Conservation (phyloP, 768 basidiomycete species). For the Collybiopsis confluens region DNA sequence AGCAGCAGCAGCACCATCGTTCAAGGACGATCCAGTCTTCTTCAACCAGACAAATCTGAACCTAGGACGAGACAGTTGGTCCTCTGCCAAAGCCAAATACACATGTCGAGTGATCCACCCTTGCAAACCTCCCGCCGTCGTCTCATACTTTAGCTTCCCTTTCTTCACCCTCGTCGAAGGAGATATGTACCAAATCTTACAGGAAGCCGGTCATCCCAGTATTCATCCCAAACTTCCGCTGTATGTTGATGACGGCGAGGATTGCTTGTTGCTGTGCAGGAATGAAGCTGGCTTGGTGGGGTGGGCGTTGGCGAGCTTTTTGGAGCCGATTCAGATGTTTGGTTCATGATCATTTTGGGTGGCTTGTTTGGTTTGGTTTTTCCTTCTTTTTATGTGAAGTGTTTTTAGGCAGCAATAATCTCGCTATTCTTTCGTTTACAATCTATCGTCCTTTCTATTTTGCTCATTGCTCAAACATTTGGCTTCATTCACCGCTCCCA, state of each 20-base stretch:
- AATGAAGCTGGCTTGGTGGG: constrained; percentile 55
- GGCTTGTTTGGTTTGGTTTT: no score
- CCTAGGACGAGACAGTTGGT: constrained; percentile 28
- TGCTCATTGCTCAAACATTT: no score
- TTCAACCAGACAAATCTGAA: constrained; percentile 1
- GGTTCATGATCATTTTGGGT: constrained; percentile 8
- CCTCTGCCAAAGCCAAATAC: constrained; percentile 51
- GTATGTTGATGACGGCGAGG: constrained; percentile 73
- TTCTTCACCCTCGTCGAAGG: constrained; percentile 70
- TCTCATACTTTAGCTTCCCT: constrained; percentile 68
- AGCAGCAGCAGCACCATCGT: background rate
- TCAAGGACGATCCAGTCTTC: constrained; percentile 1
- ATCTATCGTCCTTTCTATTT: no score
- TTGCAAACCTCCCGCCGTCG: constrained; percentile 58
- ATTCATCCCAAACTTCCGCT: constrained; percentile 69
- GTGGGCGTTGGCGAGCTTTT: constrained; percentile 81
- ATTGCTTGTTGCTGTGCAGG: constrained; percentile 73
- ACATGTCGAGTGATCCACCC: constrained; percentile 64
- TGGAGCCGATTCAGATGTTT: constrained; percentile 50
- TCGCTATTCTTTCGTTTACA: no score
- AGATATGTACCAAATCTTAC: constrained; percentile 62
- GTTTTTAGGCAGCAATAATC: no score
- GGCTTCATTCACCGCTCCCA: no score
- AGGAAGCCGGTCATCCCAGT: constrained; percentile 77
- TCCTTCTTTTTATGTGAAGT: background rate